These are phyloP conservation scores for Umbelopsis vinacea DNA, from an alignment of 192 early-diverging fungal genomes.

Conservation along the genomic window DNA sequence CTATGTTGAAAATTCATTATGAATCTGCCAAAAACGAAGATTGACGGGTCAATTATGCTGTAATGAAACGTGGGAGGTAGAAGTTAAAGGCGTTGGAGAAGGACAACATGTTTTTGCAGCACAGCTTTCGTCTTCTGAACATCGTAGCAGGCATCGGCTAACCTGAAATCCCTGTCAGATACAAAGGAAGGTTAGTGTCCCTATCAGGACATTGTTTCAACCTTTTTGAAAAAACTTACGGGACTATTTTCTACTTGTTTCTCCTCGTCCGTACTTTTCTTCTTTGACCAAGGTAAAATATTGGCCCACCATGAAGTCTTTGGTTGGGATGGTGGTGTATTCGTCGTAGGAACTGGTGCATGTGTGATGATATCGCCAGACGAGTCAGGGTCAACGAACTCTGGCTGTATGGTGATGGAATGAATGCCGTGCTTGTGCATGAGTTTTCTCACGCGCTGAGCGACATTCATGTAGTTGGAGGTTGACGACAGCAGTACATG, in stretches of 20 bases:
- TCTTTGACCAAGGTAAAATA: background rate
- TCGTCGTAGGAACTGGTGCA: background rate
- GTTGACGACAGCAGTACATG: conserved; percentile 73
- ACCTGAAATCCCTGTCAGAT: background rate
- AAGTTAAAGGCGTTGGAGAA: background rate
- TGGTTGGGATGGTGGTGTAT: background rate
- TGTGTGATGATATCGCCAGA: background rate
- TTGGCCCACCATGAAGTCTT: background rate
- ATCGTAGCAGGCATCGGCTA: conserved; percentile 31
- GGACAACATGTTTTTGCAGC: conserved; percentile 46
- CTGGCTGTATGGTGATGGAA: conserved; percentile 90
- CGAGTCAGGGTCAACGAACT: conserved; percentile 61
- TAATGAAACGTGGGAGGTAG: background rate
- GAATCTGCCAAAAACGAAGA: background rate
- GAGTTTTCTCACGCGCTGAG: conserved; percentile 69
- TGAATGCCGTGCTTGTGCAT: conserved; percentile 86
- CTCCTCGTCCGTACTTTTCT: background rate
- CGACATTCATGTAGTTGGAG: conserved; percentile 72
- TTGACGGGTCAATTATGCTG: background rate
- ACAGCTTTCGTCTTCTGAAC: conserved; percentile 41
- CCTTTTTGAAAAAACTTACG: background rate
- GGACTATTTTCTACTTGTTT: background rate
- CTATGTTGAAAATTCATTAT: background rate
- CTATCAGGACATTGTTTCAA: background rate
- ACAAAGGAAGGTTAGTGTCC: background rate